Base-by-base conservation (phyloP, 192 early-diverging fungal species). In the Coemansia sp. region DNA sequence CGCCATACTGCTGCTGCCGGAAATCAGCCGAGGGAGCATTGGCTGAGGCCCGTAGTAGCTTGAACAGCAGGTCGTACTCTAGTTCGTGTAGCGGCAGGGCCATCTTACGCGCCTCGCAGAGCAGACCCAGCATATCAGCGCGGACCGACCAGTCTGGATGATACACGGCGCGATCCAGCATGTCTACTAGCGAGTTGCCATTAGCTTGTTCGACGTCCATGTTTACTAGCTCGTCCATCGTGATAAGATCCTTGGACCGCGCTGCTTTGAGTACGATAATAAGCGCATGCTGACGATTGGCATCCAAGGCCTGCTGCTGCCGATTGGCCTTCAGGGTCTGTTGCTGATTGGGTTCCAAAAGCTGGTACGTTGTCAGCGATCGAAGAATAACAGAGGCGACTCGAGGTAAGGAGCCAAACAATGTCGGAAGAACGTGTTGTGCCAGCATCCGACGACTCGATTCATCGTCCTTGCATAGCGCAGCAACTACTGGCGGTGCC, bases 1-100 rank as follows among this genome's bases (percentile, higher is more conserved):
- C 78, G 12, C 84, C 84, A 38, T 80, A 83, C 45, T 94, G 76
- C 62, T 87, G 87, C 75, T 94, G 93, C 11, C 95, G 86, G 75
- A 93, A 95, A 40, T 95, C 93, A 0, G 93, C 89, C 22, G 88
- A 88, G 22, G 89, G 89, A 15, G 85, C 86, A 41, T 88, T 90
- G 52, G 88, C 61, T 63, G 93, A 94, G 15, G 88, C 86, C 0
- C 84, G 80, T 27, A 96, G 73, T 45, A 92, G 91, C 27, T 75
- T 64, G 61, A 88, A 86, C 29, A 96, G 50, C 58, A 92, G 73
- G 0, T 80, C 68, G n/a, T 89, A 66, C 66, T 96, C 93, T 12
- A 82, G 75, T 8, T 61, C 62, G 22, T 84, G 86, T 24, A 91
- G 84, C 34, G 87, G 85, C 10, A 85, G 83, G 0, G 89, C 86